Evolutionary conservation across 2,329 filamentous ascomycete genomes (phyloP).

Genomic region (Exophiala calicioides): DNA sequence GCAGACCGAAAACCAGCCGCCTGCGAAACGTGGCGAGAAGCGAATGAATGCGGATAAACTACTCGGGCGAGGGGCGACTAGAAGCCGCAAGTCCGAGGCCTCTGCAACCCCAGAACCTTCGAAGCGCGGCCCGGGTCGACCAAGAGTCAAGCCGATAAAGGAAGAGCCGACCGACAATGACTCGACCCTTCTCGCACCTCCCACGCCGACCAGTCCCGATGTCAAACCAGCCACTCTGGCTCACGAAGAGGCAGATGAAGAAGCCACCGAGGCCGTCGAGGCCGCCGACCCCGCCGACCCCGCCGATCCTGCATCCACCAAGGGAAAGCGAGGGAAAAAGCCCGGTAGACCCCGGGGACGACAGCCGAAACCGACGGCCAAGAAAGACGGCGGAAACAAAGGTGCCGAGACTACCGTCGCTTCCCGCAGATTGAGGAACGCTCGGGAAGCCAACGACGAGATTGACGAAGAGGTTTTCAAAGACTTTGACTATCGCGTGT

Average conservation of each 20-base stretch:
- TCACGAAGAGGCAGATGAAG: slow-evolving; percentile 34
- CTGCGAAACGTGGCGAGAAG: slow-evolving; percentile 73
- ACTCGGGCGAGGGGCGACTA: slow-evolving; percentile 33
- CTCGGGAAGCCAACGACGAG: slow-evolving; percentile 72
- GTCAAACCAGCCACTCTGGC: slow-evolving; percentile 41
- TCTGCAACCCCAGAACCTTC: slow-evolving; percentile 42
- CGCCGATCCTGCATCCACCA: slow-evolving; percentile 33
- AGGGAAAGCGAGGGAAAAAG: slow-evolving; percentile 46
- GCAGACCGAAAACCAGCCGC: slow-evolving; percentile 93
- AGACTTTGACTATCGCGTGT: slow-evolving; percentile 85
- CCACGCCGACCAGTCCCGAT: slow-evolving; percentile 55
- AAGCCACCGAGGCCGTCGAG: slow-evolving; percentile 30
- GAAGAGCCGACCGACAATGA: slow-evolving; percentile 42
- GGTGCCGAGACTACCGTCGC: slow-evolving; percentile 71
- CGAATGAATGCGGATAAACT: slow-evolving; percentile 35
- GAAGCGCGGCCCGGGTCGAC: slow-evolving; percentile 48
- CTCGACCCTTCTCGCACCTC: slow-evolving; percentile 49
- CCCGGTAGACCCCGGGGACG: slow-evolving; percentile 40
- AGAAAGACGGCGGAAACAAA: slow-evolving; percentile 57
- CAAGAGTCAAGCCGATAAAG: slow-evolving; percentile 41
- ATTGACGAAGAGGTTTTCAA: slow-evolving; percentile 90
- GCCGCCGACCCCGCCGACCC: no score
- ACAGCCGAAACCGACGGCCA: slow-evolving; percentile 52
- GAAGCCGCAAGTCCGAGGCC: slow-evolving; percentile 47
- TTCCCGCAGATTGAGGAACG: slow-evolving; percentile 80